Conservation (phyloP, 2,329 filamentous ascomycete genomes). For the Apiospora saccharicola region DNA sequence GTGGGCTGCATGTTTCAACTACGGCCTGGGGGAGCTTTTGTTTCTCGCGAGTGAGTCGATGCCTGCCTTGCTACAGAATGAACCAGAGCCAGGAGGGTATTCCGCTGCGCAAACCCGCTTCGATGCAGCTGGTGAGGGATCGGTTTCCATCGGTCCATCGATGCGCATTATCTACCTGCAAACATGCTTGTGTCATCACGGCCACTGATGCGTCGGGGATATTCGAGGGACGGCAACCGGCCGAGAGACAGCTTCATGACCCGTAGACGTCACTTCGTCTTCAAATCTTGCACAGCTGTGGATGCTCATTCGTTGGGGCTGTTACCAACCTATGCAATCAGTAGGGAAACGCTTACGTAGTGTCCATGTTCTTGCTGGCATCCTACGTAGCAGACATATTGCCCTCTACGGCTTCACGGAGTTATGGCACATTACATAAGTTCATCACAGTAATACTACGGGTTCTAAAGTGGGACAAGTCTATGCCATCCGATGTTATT, state of each 20-base stretch:
- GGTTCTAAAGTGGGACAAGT: conserved; percentile 1
- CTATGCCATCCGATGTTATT: neutral
- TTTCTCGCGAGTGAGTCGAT: conserved; percentile 2
- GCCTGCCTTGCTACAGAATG: neutral
- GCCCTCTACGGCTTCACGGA: neutral
- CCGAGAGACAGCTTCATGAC: no score
- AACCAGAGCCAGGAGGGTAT: neutral
- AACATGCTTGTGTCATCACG: neutral
- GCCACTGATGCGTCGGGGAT: conserved; percentile 8
- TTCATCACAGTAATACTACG: neutral
- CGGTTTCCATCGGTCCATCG: neutral
- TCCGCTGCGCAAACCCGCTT: neutral
- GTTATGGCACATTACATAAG: neutral
- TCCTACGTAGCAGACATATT: neutral
- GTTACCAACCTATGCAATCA: neutral
- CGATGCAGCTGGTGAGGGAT: neutral
- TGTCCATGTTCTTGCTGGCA: neutral
- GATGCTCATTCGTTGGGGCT: neutral
- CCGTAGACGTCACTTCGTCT: neutral
- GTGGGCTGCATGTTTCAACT: conserved; percentile 18
- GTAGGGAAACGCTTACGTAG: neutral
- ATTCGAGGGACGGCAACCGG: conserved; percentile 12
- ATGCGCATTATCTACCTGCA: neutral
- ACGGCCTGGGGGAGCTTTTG: neutral
- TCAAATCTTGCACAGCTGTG: neutral